Evolutionary conservation across 352 stramenopile species (phyloP).

Genomic region (Phytophthora pseudosyringae): DNA sequence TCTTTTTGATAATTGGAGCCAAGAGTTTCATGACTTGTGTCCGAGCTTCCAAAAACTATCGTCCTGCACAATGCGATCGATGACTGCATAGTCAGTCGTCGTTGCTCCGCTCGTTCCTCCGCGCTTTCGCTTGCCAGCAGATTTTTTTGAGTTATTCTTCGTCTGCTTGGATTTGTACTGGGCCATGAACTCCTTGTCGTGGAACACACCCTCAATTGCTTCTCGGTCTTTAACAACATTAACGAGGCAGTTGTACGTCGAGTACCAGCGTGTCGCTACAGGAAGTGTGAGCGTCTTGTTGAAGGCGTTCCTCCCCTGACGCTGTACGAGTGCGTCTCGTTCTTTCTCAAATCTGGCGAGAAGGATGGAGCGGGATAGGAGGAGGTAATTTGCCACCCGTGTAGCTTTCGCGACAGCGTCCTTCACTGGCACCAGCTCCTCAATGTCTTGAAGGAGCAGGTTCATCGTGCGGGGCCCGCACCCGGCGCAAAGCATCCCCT

Average conservation of each 20-base stretch:
- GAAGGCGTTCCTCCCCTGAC: background rate
- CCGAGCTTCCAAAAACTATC: background rate
- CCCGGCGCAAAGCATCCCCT: slow-evolving; percentile 5
- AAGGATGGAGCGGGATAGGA: background rate
- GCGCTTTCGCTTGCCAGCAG: slow-evolving; percentile 1
- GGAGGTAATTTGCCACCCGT: background rate
- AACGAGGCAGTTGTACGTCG: slow-evolving; percentile 1
- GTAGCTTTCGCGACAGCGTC: background rate
- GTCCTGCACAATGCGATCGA: background rate
- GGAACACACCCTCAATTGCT: background rate
- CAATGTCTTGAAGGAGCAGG: slow-evolving; percentile 13
- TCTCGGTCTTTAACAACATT: slow-evolving; percentile 16
- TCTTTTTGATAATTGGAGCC: slow-evolving; percentile 10
- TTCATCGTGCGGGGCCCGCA: slow-evolving; percentile 16
- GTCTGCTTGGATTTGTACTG: slow-evolving; percentile 3
- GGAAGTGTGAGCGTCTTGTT: background rate
- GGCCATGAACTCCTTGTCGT: slow-evolving; percentile 1
- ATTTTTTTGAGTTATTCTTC: background rate
- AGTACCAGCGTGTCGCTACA: slow-evolving; percentile 6
- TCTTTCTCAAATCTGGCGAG: slow-evolving; percentile 3
- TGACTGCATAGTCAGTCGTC: background rate
- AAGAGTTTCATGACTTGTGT: slow-evolving; percentile 6
- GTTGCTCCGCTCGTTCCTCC: background rate
- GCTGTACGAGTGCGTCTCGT: background rate
- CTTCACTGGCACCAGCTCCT: background rate